Evolutionary conservation across 2,329 filamentous ascomycete species (phyloP).

Genomic region (Ophiostoma himal-ulmi): DNA sequence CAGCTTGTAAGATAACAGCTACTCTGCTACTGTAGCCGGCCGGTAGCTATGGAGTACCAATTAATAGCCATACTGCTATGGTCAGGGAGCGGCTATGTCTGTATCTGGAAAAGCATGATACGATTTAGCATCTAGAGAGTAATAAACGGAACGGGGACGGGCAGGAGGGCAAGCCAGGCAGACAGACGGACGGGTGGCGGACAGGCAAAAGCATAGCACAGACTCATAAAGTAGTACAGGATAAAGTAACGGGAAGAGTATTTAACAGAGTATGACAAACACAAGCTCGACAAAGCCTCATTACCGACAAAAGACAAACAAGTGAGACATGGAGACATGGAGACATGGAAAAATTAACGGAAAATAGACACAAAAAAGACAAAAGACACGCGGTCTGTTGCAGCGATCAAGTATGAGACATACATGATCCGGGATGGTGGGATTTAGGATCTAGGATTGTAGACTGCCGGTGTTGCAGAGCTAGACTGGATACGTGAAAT

Average conservation of each 20-base stretch:
- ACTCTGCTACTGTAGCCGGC: no score
- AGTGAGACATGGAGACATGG: background rate
- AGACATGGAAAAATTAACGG: background rate
- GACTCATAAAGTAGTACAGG: background rate
- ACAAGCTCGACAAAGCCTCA: background rate
- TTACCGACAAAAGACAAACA: background rate
- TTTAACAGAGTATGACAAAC: background rate
- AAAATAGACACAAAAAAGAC: constrained; percentile 8
- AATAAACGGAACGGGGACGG: background rate
- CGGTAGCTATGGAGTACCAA: background rate
- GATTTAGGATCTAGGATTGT: background rate
- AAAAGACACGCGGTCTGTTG: background rate
- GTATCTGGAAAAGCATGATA: background rate
- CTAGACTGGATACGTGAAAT: background rate
- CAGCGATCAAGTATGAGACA: constrained; percentile 5
- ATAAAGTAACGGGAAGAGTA: background rate
- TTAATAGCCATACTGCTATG: background rate
- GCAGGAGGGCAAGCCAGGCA: background rate
- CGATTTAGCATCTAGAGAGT: background rate
- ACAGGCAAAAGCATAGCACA: background rate
- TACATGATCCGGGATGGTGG: background rate
- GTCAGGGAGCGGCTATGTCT: background rate
- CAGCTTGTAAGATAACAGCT: no score
- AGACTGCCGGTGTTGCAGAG: background rate
- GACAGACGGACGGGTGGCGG: background rate